Base-by-base conservation (phyloP, 1,284 basidiomycete genomes). In the Tylopilus sp. region DNA sequence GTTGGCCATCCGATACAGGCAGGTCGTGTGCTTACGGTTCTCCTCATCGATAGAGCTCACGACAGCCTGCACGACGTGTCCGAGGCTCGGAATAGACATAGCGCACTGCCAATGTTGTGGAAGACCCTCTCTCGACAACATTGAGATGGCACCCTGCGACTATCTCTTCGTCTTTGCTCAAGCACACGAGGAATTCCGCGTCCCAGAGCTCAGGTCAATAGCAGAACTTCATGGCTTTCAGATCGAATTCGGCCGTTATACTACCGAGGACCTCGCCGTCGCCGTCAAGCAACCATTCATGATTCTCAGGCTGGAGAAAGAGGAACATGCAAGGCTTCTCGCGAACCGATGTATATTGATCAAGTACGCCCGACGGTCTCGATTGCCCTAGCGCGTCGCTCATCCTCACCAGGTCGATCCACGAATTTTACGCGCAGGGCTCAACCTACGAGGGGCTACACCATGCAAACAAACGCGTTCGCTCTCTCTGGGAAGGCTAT, bases 131-230 rank as follows among this genome's bases (percentile, higher is more conserved):
- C 9, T 16, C 18, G 12, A 41, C 16, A 41, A 19, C 34, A 12
- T 11, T 41, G 19, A 28, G 39, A 55, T 54, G 46, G 41, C 73
- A 69, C 55, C 65, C 6, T 58, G 59, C 26, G 68, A 73, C 52
- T 92, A 86, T 66, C 75, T 93, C 42, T 70, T 93, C 44, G 75
- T 86, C 41, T 89, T 91, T 65, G 89, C 89, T 1, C 87, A 90
- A 66, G 78, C 77, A 9, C 90, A 94, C 61, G 73, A 78, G 28
- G 84, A 88, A 35, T 95, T 94, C 63, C 76, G 92, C 19, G 67
- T 93, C 15, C 90, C 92, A 19, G 90, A 92, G 61, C 75, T 95
- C 0, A 67, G 73, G 33, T 90, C 88, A 6, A 64, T 91, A 36
- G 76, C 86, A 11, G 81, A 89, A 57, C 74, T 89, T 0, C 62